A percentile compares a stretch with the other conserved stretches of the same genome.
Conservation (phyloP, 2,329 filamentous ascomycete species). For the Albifimbria verrucaria region DNA sequence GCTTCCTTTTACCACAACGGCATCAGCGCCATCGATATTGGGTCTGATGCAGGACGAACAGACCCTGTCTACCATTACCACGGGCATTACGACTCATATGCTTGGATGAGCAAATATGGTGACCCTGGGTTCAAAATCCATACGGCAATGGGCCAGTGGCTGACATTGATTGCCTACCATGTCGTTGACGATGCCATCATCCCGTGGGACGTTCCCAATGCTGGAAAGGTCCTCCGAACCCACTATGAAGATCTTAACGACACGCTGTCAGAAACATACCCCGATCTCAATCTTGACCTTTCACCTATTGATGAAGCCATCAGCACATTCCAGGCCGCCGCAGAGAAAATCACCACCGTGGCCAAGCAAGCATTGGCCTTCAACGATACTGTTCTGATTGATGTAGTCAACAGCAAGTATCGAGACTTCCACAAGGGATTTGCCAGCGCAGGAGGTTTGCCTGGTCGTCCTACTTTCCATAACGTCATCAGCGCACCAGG, state of each 20-base stretch:
- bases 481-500: conserved; percentile 2
- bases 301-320: neutral
- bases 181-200: conserved; percentile 1
- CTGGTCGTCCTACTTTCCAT: conserved; percentile 1
- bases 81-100: conserved; percentile 24
- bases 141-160: conserved; percentile 41
- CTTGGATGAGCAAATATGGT: conserved; percentile 49
- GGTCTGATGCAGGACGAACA: conserved; percentile 7
- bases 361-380: neutral
- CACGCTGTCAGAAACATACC: neutral
- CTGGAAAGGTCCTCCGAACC: conserved; percentile 12
- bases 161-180: conserved; percentile 10
- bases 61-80: conserved; percentile 3
- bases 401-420: conserved; percentile 3
- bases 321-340: neutral
- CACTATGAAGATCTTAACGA: conserved; percentile 2
- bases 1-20: conserved; percentile 2
- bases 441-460: conserved; percentile 1
- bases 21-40: conserved; percentile 4
- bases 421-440: conserved; percentile 3
- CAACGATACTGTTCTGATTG: conserved; percentile 1
- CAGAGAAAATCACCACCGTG: neutral
- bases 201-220: conserved; percentile 10
- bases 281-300: neutral
- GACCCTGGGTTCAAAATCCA: conserved; percentile 48